These are phyloP conservation scores for Ophiostoma novo-ulmi DNA, from an alignment of 2,329 filamentous ascomycete genomes.

Conservation along the genomic window DNA sequence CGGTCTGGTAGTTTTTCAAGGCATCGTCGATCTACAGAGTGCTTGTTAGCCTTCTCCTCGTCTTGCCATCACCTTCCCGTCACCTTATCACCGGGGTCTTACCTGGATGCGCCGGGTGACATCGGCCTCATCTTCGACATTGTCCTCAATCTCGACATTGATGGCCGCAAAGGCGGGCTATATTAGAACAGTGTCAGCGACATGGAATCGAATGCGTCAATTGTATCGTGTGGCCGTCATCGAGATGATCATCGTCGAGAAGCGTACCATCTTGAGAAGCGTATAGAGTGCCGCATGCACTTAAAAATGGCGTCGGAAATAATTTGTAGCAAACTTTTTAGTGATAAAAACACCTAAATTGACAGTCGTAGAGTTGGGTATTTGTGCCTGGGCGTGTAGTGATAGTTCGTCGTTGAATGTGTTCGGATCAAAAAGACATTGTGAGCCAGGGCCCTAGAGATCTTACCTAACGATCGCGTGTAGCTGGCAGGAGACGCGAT, in stretches of 20 bases:
- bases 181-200: slow-evolving; percentile 14
- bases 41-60: not conserved
- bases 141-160: slow-evolving; percentile 91
- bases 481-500: slow-evolving; percentile 22
- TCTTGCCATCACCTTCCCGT: not conserved
- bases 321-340: not conserved
- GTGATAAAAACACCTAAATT: too few relatives aligned
- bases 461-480: slow-evolving; percentile 19
- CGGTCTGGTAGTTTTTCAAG: slow-evolving; percentile 86
- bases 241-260: not conserved
- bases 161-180: slow-evolving; percentile 74
- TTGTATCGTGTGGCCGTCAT: not conserved
- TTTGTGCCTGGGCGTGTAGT: not conserved
- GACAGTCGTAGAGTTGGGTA: not conserved
- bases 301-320: not conserved
- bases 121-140: slow-evolving; percentile 84
- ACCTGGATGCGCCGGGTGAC: slow-evolving; percentile 90
- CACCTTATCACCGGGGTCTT: not conserved
- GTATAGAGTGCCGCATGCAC: slow-evolving; percentile 8
- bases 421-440: not conserved
- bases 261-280: slow-evolving; percentile 21
- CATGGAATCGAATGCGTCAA: not conserved
- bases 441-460: not conserved
- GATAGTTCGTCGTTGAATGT: not conserved
- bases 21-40: slow-evolving; percentile 80